Evolutionary conservation across 331 rosid species (phyloP), one percentile per base, ranked within the genome.

Genomic region (Malus hybrid): DNA sequence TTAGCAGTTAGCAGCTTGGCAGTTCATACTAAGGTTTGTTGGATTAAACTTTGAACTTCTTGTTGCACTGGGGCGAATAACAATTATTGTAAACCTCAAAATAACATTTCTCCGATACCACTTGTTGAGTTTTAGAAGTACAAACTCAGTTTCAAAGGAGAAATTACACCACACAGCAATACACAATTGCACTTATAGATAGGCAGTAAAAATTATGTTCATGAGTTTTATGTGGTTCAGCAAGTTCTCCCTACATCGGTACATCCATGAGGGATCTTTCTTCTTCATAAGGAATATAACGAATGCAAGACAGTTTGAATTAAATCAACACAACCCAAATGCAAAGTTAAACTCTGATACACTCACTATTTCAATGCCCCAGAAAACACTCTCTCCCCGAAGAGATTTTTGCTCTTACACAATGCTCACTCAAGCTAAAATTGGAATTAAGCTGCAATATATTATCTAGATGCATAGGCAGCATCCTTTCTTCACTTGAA

Each of bases 1-100:
- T 80, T 94, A 80, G 97, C 97, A 48, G 85, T 94, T 74, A 91
- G 97, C 90, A 87, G 83, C 85, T 82, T 94, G 73, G 97, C 99
- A 31, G 85, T 87, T 75, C 97, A 91, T 79, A 50, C 93, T 28
- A 86, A 90, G 96, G 99, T 93, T 74, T 44, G 31, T 55, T 18
- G n/a, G 13, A 42, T 42, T 42, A 3, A 42, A 10, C 46, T 42
- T 42, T 12, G 10, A 42, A 42, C 13, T 1, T 42, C 10, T 42
- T 42, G 5, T 42, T 42, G 13, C 13, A 12, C 3, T 42, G 46
- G 46, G 46, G 12, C 0, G 46, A 39, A 39, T 39, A 10, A 39
- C 46, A 39, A 2, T 39, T 39, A 9, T 8, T 39, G 46, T 39
- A 10, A 39, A 39, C 46, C 46, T 39, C 46, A 39, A 39, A 39